Base-by-base conservation (phyloP, 2,329 filamentous ascomycete genomes). In the Cytospora mali region DNA sequence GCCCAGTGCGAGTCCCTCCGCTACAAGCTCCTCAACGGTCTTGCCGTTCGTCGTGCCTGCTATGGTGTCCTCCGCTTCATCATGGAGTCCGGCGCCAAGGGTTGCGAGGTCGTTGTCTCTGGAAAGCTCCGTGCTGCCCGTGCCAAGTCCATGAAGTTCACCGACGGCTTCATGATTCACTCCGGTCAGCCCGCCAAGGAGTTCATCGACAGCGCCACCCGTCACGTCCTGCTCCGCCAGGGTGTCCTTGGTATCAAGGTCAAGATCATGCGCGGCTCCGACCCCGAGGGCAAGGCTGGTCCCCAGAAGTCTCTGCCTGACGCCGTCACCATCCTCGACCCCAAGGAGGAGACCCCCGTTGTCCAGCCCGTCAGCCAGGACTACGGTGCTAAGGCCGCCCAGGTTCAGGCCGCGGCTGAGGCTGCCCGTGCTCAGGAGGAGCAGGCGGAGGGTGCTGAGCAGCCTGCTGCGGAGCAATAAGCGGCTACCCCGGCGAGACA, bases 61-160 rank as follows among this genome's bases (percentile, higher is more conserved):
- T 99, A 99, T 81, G 95, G 95, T 93, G 95, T 99, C 74, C 91
- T 99, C 77, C 89, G 94, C 79, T 99, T 99, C 88, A 99, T 99
- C 85, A 99, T 99, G 95, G 95, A 99, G 91, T 91, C 87, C 73
- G 95, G 95, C 77, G 95, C 95, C 82, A 99, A 99, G 91, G 95
- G 95, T 82, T 99, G 95, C 81, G 95, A 99, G 86, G 95, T 99
- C 71, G 95, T 99, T 78, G 95, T 99, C 73, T 97, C 93, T 73
- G 95, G 95, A 81, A 99, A 99, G 90, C 91, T 99, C 75, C 90
- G 95, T 78, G 95, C 95, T 80, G 95, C 95, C 76, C 93, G 95
- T 87, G 95, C 95, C 83, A 99, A 99, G 92, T 92, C 88, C 85
- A 99, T 99, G 95, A 99, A 99, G 90, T 99, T 99, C 90, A 99